phyloP scores from a whole-genome alignment of 306 rosid genomes.

The Acacia crassicarpa region DNA sequence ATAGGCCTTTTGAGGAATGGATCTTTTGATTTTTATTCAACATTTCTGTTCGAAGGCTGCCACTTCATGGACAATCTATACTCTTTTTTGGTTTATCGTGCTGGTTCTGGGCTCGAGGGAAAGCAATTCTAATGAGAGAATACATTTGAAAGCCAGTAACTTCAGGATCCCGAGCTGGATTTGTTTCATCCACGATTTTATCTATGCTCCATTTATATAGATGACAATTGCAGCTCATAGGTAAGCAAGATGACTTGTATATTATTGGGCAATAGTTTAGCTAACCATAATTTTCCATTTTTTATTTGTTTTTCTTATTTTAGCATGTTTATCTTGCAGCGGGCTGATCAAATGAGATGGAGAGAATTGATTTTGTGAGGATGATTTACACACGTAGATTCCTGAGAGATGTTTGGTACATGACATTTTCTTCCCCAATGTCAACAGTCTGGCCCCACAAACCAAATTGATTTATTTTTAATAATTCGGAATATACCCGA shows the following conservation, averaged over 20 bases:
- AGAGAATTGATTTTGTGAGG: conserved; percentile 2
- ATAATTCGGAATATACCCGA: neutral
- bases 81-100: neutral
- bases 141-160: neutral
- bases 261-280: neutral
- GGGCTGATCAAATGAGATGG: neutral
- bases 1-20: conserved; percentile 5
- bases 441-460: neutral
- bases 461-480: neutral
- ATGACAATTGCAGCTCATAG: neutral
- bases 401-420: neutral
- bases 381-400: neutral
- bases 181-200: conserved; percentile 5
- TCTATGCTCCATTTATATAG: neutral
- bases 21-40: neutral
- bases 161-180: neutral
- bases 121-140: neutral
- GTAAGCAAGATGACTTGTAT: neutral
- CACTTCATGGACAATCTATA: conserved; percentile 8
- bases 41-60: neutral
- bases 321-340: neutral
- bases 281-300: neutral
- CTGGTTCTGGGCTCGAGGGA: neutral
- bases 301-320: neutral
- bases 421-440: neutral